A percentile compares a stretch with the other conserved stretches of the same genome.
Evolutionary conservation across 2,329 filamentous ascomycete genomes (phyloP).

Genomic region (Raffaelea ambrosiae): DNA sequence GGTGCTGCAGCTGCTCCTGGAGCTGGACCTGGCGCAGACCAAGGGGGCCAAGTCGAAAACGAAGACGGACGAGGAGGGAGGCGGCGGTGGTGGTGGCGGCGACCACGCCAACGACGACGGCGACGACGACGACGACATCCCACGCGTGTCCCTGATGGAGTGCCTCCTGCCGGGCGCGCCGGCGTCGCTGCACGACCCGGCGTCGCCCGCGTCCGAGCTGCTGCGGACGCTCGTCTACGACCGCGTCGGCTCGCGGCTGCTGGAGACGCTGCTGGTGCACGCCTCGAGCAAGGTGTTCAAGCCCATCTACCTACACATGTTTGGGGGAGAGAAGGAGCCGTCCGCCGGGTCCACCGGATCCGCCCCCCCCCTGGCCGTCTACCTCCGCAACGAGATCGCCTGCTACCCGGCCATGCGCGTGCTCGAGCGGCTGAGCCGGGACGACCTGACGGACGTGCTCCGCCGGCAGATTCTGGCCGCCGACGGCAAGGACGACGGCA

Average conservation of each 20-base stretch:
- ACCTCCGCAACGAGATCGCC: constrained; percentile 84
- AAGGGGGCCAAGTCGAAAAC: constrained; percentile 23
- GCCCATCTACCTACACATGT: constrained; percentile 68
- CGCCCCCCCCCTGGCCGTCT: constrained; percentile 50
- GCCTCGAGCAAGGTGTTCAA: constrained; percentile 89
- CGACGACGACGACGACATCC: constrained; percentile 9
- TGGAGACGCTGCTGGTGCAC: constrained; percentile 77
- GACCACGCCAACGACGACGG: too few relatives aligned
- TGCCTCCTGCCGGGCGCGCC: constrained; percentile 70
- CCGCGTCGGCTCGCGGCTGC: constrained; percentile 75
- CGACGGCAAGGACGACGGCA: constrained; percentile 62
- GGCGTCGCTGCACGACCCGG: constrained; percentile 60
- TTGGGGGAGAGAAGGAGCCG: constrained; percentile 48
- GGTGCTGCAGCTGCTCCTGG: constrained; percentile 80
- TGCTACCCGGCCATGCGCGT: constrained; percentile 79
- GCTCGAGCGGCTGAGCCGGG: constrained; percentile 74
- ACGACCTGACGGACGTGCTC: constrained; percentile 70
- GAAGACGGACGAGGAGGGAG: constrained; percentile 20
- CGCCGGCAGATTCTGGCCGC: constrained; percentile 62
- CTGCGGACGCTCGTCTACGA: constrained; percentile 86
- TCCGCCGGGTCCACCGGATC: too few relatives aligned
- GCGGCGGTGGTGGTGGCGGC: too few relatives aligned
- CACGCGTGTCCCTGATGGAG: constrained; percentile 50
- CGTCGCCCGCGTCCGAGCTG: constrained; percentile 66
- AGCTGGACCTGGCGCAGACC: constrained; percentile 72